Conservation (phyloP, 768 basidiomycete species). For the Pleurotus cornucopiae region DNA sequence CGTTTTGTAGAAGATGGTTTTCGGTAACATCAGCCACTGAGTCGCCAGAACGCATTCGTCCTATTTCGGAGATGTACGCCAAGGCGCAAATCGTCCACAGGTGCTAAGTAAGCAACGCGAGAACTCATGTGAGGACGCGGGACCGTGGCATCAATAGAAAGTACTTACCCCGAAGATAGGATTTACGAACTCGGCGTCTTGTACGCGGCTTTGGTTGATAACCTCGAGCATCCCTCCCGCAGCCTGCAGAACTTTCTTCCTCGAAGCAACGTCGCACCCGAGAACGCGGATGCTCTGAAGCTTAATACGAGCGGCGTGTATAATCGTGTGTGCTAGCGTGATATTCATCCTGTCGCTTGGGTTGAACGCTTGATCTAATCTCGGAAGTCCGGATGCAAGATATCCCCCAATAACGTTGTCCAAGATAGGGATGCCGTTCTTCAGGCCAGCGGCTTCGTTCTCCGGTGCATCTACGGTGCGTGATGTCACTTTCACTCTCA, state of each 20-base stretch:
- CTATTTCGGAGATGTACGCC: not conserved
- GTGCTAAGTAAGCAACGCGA: not conserved
- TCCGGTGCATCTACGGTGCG: not conserved
- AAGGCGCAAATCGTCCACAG: not conserved
- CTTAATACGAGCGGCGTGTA: not conserved
- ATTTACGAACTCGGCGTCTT: not conserved
- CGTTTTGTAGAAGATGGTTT: not conserved
- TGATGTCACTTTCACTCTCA: not conserved
- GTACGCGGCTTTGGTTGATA: not conserved
- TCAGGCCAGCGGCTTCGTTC: not conserved
- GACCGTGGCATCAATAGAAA: not conserved
- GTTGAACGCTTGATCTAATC: not conserved
- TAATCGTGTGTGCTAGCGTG: not conserved
- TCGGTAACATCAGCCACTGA: not conserved
- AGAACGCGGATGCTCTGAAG: not conserved
- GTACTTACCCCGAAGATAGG: not conserved
- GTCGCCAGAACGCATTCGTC: not conserved
- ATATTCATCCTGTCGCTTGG: not conserved
- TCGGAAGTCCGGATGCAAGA: not conserved
- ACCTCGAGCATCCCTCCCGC: not conserved
- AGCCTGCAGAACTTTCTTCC: not conserved
- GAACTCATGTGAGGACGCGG: too few relatives aligned
- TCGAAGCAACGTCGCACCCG: not conserved
- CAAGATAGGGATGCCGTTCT: not conserved
- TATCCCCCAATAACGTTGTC: not conserved